These are phyloP conservation scores for Alternaria sp. DNA, from an alignment of 2,329 filamentous ascomycete genomes.

Conservation along the genomic window DNA sequence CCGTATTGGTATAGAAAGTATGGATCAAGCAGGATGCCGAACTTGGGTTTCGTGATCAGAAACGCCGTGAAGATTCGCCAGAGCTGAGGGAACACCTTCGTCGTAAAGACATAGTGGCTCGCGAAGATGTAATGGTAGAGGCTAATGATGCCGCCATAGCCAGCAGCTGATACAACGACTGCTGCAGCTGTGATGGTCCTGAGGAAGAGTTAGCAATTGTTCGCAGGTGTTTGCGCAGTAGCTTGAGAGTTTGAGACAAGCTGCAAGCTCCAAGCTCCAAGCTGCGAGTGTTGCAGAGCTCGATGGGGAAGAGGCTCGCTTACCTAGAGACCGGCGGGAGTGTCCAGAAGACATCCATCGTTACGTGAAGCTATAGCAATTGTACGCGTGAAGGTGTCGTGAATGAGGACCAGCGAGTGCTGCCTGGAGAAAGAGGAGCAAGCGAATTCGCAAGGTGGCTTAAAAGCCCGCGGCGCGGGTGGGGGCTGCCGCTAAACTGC, in stretches of 20 bases:
- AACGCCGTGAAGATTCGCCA: conserved; percentile 69
- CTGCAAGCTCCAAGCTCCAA: neutral
- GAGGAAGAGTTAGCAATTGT: conserved; percentile 56
- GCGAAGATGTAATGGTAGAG: conserved; percentile 64
- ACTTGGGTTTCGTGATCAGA: conserved; percentile 63
- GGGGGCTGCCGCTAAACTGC: conserved; percentile 15
- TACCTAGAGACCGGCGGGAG: conserved; percentile 74
- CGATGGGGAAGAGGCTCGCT: conserved; percentile 26
- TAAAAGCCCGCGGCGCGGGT: conserved; percentile 21
- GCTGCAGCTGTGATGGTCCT: conserved; percentile 74
- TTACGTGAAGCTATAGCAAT: conserved; percentile 30
- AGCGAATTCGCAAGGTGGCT: conserved; percentile 28
- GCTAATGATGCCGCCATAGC: conserved; percentile 66
- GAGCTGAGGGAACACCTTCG: conserved; percentile 62
- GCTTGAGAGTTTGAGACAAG: neutral
- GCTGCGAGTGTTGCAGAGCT: neutral
- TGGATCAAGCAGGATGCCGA: conserved; percentile 73
- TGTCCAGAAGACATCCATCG: conserved; percentile 70
- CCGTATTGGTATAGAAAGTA: conserved; percentile 83
- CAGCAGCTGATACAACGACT: conserved; percentile 68
- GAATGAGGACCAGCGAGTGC: conserved; percentile 45
- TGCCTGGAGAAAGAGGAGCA: conserved; percentile 41
- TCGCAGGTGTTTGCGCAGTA: neutral
- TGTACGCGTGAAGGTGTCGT: conserved; percentile 26
- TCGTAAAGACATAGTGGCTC: conserved; percentile 61